These are phyloP conservation scores for Physcomitrium patens DNA, from an alignment of 225 moss, liverwort and hornwort species.

Conservation along the genomic window DNA sequence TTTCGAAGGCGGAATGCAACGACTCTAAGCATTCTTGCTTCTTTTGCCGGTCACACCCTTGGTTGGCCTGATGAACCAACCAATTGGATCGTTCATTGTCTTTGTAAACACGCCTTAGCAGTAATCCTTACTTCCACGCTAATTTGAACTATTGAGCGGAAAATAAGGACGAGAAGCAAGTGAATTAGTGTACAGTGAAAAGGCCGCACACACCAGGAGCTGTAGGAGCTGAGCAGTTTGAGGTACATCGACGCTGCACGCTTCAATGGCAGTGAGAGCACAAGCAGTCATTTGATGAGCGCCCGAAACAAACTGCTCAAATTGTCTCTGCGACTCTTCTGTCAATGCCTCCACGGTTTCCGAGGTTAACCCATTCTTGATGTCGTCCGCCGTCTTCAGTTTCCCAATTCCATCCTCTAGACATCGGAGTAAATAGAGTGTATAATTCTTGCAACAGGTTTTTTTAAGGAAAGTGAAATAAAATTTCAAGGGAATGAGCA, in stretches of 20 bases:
- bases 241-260: slow-evolving; percentile 54
- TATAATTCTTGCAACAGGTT: background rate
- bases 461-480: background rate
- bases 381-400: background rate
- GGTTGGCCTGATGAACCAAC: slow-evolving; percentile 38
- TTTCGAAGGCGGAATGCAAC: slow-evolving; percentile 45
- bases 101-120: no score
- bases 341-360: slow-evolving; percentile 29
- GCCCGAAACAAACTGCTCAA: slow-evolving; percentile 41
- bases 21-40: slow-evolving; percentile 52
- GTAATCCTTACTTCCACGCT: no score
- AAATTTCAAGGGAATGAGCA: background rate
- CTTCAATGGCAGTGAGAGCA: slow-evolving; percentile 51
- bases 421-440: background rate
- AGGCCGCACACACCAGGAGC: slow-evolving; percentile 34
- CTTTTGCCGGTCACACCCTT: slow-evolving; percentile 42
- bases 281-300: slow-evolving; percentile 59
- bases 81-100: no score
- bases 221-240: slow-evolving; percentile 49
- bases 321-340: slow-evolving; percentile 35
- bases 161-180: slow-evolving; percentile 4
- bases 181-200: background rate
- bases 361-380: slow-evolving; percentile 11
- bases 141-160: background rate
- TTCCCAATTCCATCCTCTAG: slow-evolving; percentile 24